Base-by-base conservation (phyloP, 257 asterid species). In the Salvia rosmarinus region DNA sequence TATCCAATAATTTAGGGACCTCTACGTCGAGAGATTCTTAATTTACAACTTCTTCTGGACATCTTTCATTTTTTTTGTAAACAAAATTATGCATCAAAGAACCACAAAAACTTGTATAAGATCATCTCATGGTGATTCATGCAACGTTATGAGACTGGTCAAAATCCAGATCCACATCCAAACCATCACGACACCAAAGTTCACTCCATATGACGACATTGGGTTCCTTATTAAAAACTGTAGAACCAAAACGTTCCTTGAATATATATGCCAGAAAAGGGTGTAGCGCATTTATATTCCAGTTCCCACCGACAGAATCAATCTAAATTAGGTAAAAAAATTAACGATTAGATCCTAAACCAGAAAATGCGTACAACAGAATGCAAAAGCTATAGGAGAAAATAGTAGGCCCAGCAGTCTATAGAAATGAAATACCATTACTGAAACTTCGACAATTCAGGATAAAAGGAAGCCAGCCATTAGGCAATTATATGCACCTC, bases 291-390 rank as follows among this genome's bases (percentile, higher is more conserved):
- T n/a, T n/a, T n/a, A n/a, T n/a, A n/a, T 3, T 28, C 52, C 21
- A 66, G 62, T 28, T 23, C 46, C 64, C 9, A 51, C 50, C 8
- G 37, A 60, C 30, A 17, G 58, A 59, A 47, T 30, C 2, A 59
- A 47, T 10, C 9, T 11, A 37, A 52, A 60, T 46, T 20, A 58
- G 13, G 37, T 7, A 13, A 28, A 23, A 9, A 54, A 75, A 32
- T 28, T 43, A 70, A 14, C 17, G 20, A 11, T 55, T 68, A 10
- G 51, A 40, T 21, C 70, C 64, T 61, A 44, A 66, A 62, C 47
- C 59, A 61, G 34, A 54, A 66, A 75, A 49, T 57, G 47, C 63
- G 25, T 55, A 67, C 44, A 71, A 71, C 58, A 47, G 14, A 50
- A 66, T 7, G 67, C 64, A 66, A 51, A 60, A 40, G 64, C 67